These are phyloP conservation scores for Viridothelium virens DNA, from an alignment of 495 filamentous ascomycete species.

Conservation along the genomic window DNA sequence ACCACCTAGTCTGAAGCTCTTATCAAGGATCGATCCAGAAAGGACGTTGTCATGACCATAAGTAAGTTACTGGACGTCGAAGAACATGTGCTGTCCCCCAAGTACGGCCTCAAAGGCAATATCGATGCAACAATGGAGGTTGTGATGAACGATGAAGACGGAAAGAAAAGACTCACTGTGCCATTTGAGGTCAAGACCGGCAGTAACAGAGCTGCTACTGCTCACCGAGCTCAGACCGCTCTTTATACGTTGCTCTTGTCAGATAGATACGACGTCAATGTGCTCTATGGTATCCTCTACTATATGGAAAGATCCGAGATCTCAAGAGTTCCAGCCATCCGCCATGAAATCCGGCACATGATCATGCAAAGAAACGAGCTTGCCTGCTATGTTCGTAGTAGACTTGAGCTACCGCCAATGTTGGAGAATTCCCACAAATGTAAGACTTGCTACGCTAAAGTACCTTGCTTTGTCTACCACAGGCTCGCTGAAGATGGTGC, in stretches of 20 bases:
- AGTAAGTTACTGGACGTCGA: conserved; percentile 93
- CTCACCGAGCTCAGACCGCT: conserved; percentile 86
- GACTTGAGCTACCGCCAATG: conserved; percentile 76
- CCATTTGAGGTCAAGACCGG: conserved; percentile 96
- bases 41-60: conserved; percentile 68
- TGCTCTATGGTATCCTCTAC: conserved; percentile 82
- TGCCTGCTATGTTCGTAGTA: conserved; percentile 72
- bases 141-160: conserved; percentile 57
- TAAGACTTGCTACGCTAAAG: conserved; percentile 76
- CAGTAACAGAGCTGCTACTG: conserved; percentile 60
- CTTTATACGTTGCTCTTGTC: conserved; percentile 89
- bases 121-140: conserved; percentile 97
- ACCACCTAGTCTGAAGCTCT: conserved; percentile 52
- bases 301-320: conserved; percentile 87
- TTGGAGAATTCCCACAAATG: conserved; percentile 69
- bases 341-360: conserved; percentile 86
- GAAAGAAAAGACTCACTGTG: conserved; percentile 60
- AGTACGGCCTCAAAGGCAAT: conserved; percentile 94
- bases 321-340: conserved; percentile 70
- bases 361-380: conserved; percentile 91
- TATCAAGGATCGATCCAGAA: conserved; percentile 70
- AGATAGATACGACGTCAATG: conserved; percentile 88
- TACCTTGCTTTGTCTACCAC: conserved; percentile 87
- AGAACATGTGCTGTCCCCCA: conserved; percentile 95
- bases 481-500: conserved; percentile 80